Evolutionary conservation across 1,284 basidiomycete genomes (phyloP), one percentile per base, ranked within the genome.

Genomic region (Trametes sp.): DNA sequence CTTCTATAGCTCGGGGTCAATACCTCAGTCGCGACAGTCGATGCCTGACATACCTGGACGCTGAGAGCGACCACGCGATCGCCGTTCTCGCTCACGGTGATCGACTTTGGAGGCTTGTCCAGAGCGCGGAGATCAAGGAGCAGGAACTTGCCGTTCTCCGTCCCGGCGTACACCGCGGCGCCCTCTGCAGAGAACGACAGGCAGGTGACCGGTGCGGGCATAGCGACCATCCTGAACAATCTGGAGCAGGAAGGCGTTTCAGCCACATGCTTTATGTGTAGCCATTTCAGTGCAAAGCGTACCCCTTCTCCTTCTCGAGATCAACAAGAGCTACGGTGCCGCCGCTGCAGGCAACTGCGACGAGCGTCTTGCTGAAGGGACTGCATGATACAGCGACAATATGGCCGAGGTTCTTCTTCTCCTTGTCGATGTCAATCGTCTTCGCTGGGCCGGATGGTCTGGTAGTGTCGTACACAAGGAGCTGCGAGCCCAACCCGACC

Each of bases 281-380:
- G 14, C 33, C 7, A 26, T 9, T n/a, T 16, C 3, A 36, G 31
- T 16, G 28, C 41, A 48, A 11, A 16, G 76, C 84, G 51, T 66
- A 90, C 89, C 83, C 82, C 69, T 86, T 88, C 64, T 91, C 89
- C 72, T 90, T 92, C 57, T 92, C 89, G 29, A 92, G 72, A 70
- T 92, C 89, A 50, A 92, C 75, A 9, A 92, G 77, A 4, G 75
- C 80, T 14, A 90, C 78, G 35, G 76, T 76, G 0, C 88, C 88
- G 5, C 75, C 77, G n/a, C 81, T 77, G 49, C 82, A 86, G 1
- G 81, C 84, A 38, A 82, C 81, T 10, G 86, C 86, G 16, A 89
- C 78, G 44, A 92, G 76, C 1, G 86, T 87, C 75, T 87, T 90
- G 74, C 88, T 91, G 73, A 89, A 92, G 6, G 89, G 88, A 63